Conservation (phyloP, 148 eudicot species). For the Agrostemma githago region DNA sequence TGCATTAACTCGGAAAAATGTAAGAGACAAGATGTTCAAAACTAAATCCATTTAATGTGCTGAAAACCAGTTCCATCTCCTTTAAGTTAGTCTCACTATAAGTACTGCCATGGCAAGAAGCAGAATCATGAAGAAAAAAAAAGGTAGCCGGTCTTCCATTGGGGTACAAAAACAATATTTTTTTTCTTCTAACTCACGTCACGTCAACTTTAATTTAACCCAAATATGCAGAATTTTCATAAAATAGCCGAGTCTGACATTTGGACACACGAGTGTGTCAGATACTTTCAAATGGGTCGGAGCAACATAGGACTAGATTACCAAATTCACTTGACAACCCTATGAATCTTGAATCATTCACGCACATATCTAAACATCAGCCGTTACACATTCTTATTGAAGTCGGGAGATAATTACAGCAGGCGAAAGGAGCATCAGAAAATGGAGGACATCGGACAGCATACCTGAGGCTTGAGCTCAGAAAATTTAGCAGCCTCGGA, state of each 20-base stretch:
- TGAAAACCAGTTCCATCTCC: neutral
- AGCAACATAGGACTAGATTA: neutral
- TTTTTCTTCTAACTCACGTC: too few relatives aligned
- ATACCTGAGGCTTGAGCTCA: constrained; percentile 65
- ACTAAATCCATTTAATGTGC: neutral
- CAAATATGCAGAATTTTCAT: too few relatives aligned
- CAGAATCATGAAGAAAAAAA: neutral
- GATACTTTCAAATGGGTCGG: too few relatives aligned
- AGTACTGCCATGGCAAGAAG: neutral
- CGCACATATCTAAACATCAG: neutral
- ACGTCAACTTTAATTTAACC: too few relatives aligned
- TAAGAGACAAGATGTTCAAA: neutral
- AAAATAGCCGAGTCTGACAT: too few relatives aligned
- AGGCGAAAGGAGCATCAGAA: neutral
- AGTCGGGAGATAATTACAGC: neutral
- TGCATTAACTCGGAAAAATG: constrained; percentile 27
- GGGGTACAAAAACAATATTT: neutral
- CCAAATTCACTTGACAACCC: neutral
- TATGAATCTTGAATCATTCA: neutral
- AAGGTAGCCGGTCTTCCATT: neutral
- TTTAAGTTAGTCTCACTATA: neutral
- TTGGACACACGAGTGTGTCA: too few relatives aligned
- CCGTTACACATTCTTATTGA: neutral
- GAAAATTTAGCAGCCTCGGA: constrained; percentile 52
- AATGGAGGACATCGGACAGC: neutral